A percentile compares a stretch with the other conserved stretches of the same genome.
phyloP scores from a whole-genome alignment of 805 yeast genomes.

The Lipomyces anomalus region DNA sequence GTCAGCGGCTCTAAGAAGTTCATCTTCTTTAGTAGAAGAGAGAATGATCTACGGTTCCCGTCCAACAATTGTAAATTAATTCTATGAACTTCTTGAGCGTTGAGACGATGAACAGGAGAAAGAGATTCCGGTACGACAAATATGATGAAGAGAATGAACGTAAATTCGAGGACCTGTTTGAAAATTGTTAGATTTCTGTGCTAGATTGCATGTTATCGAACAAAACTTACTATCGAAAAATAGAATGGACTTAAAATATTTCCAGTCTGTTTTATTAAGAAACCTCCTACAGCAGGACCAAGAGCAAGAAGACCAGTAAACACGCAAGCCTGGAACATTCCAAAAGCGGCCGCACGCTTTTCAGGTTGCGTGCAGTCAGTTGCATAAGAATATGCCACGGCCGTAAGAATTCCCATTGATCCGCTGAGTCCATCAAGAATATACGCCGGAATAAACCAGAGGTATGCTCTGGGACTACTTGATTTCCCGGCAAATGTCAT shows the following conservation, averaged over 20 bases:
- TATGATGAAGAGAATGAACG: slow-evolving; percentile 7
- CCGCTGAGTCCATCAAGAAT: slow-evolving; percentile 55
- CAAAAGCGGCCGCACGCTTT: slow-evolving; percentile 40
- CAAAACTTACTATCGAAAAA: slow-evolving; percentile 1
- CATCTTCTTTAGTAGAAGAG: slow-evolving; percentile 8
- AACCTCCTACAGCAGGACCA: slow-evolving; percentile 28
- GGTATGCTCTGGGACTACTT: slow-evolving; percentile 17
- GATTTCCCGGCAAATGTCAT: slow-evolving; percentile 10
- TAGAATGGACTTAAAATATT: slow-evolving; percentile 12
- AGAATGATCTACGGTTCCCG: neutral
- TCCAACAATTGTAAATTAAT: slow-evolving; percentile 3
- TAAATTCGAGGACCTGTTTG: slow-evolving; percentile 3
- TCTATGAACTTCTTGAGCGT: slow-evolving; percentile 15
- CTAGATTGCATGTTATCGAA: neutral
- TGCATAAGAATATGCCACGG: slow-evolving; percentile 61
- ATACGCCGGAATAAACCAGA: slow-evolving; percentile 40
- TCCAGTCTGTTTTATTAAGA: slow-evolving; percentile 19
- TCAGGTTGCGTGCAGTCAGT: slow-evolving; percentile 66
- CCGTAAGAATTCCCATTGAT: slow-evolving; percentile 49
- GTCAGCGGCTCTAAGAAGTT: slow-evolving; percentile 27
- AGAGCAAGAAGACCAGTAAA: slow-evolving; percentile 28
- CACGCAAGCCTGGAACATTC: slow-evolving; percentile 27
- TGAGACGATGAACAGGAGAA: slow-evolving; percentile 12
- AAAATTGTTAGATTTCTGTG: too few relatives aligned
- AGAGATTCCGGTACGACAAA: slow-evolving; percentile 22